phyloP scores from a whole-genome alignment of 331 rosid genomes.

The Phaseolus coccineus region DNA sequence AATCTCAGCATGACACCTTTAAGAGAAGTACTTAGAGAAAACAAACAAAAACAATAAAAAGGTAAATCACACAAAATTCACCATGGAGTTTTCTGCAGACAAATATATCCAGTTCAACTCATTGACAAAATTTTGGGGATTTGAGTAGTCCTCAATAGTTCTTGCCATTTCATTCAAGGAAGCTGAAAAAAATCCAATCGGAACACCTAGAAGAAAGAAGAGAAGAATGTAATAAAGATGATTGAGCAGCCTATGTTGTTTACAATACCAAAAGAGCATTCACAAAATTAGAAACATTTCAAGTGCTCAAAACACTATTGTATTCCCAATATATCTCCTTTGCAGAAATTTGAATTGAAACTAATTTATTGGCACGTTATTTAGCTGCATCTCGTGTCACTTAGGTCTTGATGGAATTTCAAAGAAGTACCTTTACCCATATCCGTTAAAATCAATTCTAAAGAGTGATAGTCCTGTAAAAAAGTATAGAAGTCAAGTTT shows the following conservation, averaged over 20 bases:
- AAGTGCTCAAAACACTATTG: constrained; percentile 14
- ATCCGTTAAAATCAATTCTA: constrained; percentile 82
- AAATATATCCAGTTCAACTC: constrained; percentile 73
- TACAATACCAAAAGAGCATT: constrained; percentile 22
- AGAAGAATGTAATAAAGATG: constrained; percentile 25
- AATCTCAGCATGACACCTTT: constrained; percentile 39
- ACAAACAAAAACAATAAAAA: neutral
- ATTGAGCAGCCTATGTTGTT: neutral
- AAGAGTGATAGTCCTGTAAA: constrained; percentile 70
- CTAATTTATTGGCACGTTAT: constrained; percentile 22
- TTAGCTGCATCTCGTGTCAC: constrained; percentile 22
- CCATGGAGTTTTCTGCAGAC: constrained; percentile 57
- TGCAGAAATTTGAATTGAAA: constrained; percentile 24
- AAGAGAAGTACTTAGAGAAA: constrained; percentile 34
- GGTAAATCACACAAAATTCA: constrained; percentile 43
- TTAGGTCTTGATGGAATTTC: constrained; percentile 35
- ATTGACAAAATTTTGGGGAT: constrained; percentile 47
- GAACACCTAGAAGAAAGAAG: constrained; percentile 64
- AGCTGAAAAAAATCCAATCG: constrained; percentile 80
- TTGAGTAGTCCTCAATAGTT: constrained; percentile 57
- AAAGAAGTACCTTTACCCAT: constrained; percentile 75
- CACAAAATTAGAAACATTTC: constrained; percentile 20
- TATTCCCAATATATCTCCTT: neutral
- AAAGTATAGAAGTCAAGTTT: constrained; percentile 31
- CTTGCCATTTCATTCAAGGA: constrained; percentile 73